Evolutionary conservation across 306 rosid genomes (phyloP).

Genomic region (Quercus suber): DNA sequence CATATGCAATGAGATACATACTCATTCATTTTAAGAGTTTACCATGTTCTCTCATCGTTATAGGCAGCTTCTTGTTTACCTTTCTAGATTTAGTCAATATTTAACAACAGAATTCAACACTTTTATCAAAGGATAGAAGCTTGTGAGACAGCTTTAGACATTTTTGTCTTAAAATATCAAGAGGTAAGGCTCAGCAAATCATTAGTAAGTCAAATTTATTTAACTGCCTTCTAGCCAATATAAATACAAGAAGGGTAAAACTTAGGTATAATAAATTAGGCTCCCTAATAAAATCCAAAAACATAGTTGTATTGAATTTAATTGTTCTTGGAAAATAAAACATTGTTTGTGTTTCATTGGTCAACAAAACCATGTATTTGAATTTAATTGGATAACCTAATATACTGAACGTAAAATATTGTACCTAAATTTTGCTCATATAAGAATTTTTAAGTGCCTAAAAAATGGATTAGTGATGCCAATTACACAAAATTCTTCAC

Average conservation of each 20-base stretch:
- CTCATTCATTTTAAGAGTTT: not conserved
- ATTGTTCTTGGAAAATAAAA: no score
- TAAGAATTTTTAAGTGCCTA: no score
- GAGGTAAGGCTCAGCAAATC: no score
- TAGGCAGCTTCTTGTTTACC: not conserved
- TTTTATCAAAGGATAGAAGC: not conserved
- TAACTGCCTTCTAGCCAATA: not conserved
- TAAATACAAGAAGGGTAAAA: not conserved
- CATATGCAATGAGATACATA: not conserved
- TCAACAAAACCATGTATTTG: no score
- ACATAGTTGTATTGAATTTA: no score
- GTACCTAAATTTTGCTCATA: no score
- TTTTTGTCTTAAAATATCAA: no score
- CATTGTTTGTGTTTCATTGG: no score
- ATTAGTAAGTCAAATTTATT: not conserved
- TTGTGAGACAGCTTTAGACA: not conserved
- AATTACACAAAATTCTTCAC: slow-evolving; percentile 8
- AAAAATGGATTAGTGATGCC: slow-evolving; percentile 4
- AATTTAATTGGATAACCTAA: no score
- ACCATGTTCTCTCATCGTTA: slow-evolving; percentile 8
- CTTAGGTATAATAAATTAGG: no score
- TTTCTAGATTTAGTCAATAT: not conserved
- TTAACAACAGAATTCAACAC: not conserved
- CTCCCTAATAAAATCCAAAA: no score
- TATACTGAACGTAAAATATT: no score